Conservation (phyloP, 1,284 basidiomycete species). For the Macrocystidia cucumis region DNA sequence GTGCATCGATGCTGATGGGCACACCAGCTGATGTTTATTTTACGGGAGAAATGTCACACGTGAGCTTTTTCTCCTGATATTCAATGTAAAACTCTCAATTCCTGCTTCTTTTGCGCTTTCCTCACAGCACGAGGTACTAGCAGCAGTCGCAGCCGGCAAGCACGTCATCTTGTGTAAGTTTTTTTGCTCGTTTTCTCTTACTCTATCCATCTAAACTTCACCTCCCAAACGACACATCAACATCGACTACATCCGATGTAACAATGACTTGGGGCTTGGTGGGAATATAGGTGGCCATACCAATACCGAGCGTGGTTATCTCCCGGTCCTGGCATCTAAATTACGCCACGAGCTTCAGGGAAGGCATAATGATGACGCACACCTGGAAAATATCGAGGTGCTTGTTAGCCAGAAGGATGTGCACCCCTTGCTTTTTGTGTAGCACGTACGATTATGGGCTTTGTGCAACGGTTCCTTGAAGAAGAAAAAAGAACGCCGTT, state of each 20-base stretch:
- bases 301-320: slow-evolving; percentile 86
- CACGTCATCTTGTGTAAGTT: slow-evolving; percentile 73
- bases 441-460: too few relatives aligned
- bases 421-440: slow-evolving; percentile 54
- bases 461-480: too few relatives aligned
- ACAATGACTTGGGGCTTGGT: too few relatives aligned
- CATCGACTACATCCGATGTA: too few relatives aligned
- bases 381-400: slow-evolving; percentile 36
- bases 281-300: slow-evolving; percentile 72
- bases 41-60: slow-evolving; percentile 91
- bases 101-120: slow-evolving; percentile 8
- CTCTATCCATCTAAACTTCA: slow-evolving; percentile 11
- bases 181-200: slow-evolving; percentile 15
- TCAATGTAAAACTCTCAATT: slow-evolving; percentile 1
- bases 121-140: slow-evolving; percentile 75
- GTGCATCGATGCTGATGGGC: slow-evolving; percentile 65
- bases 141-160: slow-evolving; percentile 63
- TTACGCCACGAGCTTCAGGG: slow-evolving; percentile 44
- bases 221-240: too few relatives aligned
- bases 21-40: slow-evolving; percentile 76
- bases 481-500: too few relatives aligned
- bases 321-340: slow-evolving; percentile 59
- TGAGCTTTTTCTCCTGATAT: slow-evolving; percentile 27
- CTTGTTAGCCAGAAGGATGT: slow-evolving; percentile 51
- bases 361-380: slow-evolving; percentile 21